Evolutionary conservation across 2,329 filamentous ascomycete genomes (phyloP).

Genomic region (Stemphylium beticola): DNA sequence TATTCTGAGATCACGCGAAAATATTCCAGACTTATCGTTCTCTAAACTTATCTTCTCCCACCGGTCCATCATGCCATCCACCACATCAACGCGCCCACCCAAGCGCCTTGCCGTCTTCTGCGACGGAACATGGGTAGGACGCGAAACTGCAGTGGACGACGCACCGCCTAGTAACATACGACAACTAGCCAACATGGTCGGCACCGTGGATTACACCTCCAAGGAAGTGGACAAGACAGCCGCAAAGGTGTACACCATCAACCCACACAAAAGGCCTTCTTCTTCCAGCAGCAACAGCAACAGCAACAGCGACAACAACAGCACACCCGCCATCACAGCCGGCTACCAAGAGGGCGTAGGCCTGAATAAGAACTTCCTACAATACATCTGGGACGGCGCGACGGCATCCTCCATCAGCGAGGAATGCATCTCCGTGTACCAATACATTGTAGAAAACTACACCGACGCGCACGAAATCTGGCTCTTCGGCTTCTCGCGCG

Average conservation of each 20-base stretch:
- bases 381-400: conserved; percentile 47
- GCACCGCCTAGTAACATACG: conserved; percentile 43
- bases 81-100: conserved; percentile 11
- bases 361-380: conserved; percentile 43
- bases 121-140: conserved; percentile 47
- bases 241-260: conserved; percentile 33
- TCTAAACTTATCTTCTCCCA: neutral
- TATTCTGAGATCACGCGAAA: neutral
- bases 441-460: conserved; percentile 46
- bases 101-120: conserved; percentile 43
- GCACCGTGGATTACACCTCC: conserved; percentile 25
- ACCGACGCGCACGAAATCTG: conserved; percentile 51
- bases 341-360: conserved; percentile 48
- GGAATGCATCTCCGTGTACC: conserved; percentile 45
- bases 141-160: conserved; percentile 36
- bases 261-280: conserved; percentile 1
- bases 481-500: conserved; percentile 54
- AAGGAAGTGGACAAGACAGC: conserved; percentile 8
- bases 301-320: neutral
- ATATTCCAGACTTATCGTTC: neutral
- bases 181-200: conserved; percentile 41
- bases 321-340: conserved; percentile 29
- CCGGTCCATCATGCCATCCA: conserved; percentile 15
- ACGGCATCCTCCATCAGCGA: conserved; percentile 45
- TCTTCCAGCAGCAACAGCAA: neutral